These are phyloP conservation scores for Trametes cingulata DNA, from an alignment of 768 basidiomycete species.

Conservation along the genomic window DNA sequence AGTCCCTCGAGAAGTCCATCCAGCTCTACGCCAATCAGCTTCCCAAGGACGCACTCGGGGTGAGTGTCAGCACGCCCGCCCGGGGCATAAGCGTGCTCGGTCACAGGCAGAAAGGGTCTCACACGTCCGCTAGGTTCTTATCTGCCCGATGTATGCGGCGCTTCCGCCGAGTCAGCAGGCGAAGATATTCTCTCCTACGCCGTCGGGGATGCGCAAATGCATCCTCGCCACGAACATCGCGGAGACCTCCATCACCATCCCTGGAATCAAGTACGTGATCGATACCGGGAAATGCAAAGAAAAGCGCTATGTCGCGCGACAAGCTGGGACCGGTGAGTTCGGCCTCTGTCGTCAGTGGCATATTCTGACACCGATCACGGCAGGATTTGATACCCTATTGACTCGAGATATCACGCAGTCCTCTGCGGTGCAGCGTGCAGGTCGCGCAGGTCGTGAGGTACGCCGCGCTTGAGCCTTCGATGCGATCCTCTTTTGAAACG, in stretches of 20 bases:
- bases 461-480: constrained; percentile 3
- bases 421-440: constrained; percentile 90
- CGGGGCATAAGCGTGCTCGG: not conserved
- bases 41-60: constrained; percentile 55
- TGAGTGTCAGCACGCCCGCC: constrained; percentile 29
- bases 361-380: not conserved
- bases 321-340: constrained; percentile 63
- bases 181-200: constrained; percentile 71
- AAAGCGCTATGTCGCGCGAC: constrained; percentile 76
- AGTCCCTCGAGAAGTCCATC: constrained; percentile 78
- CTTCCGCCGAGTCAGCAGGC: constrained; percentile 77
- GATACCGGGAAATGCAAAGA: constrained; percentile 97
- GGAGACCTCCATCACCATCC: constrained; percentile 97
- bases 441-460: constrained; percentile 95
- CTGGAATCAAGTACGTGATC: constrained; percentile 92
- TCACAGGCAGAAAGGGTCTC: not conserved
- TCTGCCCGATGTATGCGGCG: constrained; percentile 85
- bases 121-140: constrained; percentile 53
- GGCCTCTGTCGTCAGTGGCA: not conserved
- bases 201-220: constrained; percentile 77
- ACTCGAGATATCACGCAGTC: constrained; percentile 85
- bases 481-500: not conserved
- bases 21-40: constrained; percentile 66
- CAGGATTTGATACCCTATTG: constrained; percentile 87
- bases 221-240: constrained; percentile 98